A percentile compares a stretch with the other conserved stretches of the same genome.
Evolutionary conservation across 139 green algal species (phyloP).

Genomic region (Tetradesmus obliquus): DNA sequence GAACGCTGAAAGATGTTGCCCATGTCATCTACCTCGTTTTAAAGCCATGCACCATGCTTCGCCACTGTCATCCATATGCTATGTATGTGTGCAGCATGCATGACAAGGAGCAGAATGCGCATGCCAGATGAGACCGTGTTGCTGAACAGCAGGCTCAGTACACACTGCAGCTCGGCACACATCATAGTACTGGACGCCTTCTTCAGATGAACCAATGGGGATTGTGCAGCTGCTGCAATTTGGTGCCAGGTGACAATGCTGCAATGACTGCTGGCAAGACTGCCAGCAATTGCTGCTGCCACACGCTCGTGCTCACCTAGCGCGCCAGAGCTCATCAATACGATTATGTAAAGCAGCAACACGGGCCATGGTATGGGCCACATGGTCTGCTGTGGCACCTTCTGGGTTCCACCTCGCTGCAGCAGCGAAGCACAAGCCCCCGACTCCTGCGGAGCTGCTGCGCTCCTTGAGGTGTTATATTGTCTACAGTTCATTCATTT

Average conservation of each 20-base stretch:
- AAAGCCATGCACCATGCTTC: background rate
- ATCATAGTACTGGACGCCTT: background rate
- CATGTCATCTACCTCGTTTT: too few species aligned
- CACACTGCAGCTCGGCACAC: background rate
- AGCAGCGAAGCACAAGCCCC: background rate
- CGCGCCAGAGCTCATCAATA: background rate
- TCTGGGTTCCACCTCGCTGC: background rate
- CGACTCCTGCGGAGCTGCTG: too few species aligned
- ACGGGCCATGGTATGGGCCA: background rate
- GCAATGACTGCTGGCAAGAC: background rate
- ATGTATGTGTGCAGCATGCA: background rate
- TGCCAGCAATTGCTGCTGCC: background rate
- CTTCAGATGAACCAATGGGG: background rate
- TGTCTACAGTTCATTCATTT: background rate
- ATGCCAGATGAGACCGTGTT: background rate
- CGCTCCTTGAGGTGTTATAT: background rate
- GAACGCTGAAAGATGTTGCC: too few species aligned
- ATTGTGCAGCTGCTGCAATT: background rate
- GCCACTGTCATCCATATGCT: background rate
- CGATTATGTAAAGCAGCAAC: background rate
- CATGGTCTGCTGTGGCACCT: background rate
- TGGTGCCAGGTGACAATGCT: background rate
- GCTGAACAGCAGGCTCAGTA: background rate
- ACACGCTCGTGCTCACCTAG: background rate
- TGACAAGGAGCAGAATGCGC: background rate